A percentile compares a stretch with the other conserved stretches of the same genome.
Evolutionary conservation across 192 early-diverging fungal genomes (phyloP).

Genomic region (Phycomyces nitens): DNA sequence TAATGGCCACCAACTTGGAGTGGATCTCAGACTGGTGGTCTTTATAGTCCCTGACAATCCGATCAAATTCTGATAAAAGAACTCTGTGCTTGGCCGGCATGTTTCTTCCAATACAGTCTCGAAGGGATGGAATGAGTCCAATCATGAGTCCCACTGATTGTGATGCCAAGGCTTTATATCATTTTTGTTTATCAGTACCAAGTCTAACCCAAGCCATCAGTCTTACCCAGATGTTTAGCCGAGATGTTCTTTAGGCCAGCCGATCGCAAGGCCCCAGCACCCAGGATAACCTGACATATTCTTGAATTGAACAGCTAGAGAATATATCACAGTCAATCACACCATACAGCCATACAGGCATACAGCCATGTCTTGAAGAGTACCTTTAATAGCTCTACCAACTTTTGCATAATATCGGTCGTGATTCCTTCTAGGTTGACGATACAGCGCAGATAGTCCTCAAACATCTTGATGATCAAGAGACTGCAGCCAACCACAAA

Average conservation of each 20-base stretch:
- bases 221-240: conserved; percentile 86
- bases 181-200: no score
- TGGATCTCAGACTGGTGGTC: conserved; percentile 93
- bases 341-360: background rate
- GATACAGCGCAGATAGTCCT: conserved; percentile 86
- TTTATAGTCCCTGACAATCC: conserved; percentile 72
- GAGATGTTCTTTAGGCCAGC: conserved; percentile 96
- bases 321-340: no score
- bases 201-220: background rate
- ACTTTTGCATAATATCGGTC: conserved; percentile 83
- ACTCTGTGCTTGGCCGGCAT: conserved; percentile 77
- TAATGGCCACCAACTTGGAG: conserved; percentile 87
- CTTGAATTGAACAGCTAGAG: conserved; percentile 88
- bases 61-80: conserved; percentile 88
- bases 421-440: conserved; percentile 74
- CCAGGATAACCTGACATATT: conserved; percentile 95
- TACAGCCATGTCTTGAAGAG: no score
- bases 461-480: conserved; percentile 85
- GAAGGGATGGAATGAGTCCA: conserved; percentile 80
- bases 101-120: conserved; percentile 65
- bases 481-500: conserved; percentile 88
- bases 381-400: conserved; percentile 85
- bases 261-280: conserved; percentile 95
- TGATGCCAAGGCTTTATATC: conserved; percentile 73
- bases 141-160: conserved; percentile 89